Conservation (phyloP, 148 eudicot genomes). For the Vaccinium vitisidaea region DNA sequence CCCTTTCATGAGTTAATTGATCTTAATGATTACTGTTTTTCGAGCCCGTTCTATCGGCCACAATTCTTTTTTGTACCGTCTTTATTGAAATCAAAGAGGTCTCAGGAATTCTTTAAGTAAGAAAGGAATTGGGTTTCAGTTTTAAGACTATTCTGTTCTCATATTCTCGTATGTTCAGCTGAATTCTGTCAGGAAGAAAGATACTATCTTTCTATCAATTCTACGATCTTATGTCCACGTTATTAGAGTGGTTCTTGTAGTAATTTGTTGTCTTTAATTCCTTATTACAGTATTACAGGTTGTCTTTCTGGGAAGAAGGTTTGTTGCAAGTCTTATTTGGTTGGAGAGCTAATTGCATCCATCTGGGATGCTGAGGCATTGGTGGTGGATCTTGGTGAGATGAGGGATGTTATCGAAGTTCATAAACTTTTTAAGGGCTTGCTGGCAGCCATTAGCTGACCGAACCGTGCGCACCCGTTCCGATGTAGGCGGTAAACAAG, state of each 20-base stretch:
- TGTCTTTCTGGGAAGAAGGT: constrained; percentile 13
- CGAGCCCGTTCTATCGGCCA: neutral
- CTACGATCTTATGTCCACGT: constrained; percentile 8
- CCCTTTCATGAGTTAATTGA: neutral
- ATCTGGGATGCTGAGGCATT: constrained; percentile 49
- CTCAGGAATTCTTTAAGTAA: neutral
- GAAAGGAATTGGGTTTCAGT: neutral
- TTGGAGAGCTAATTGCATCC: constrained; percentile 31
- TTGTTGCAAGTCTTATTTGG: constrained; percentile 11
- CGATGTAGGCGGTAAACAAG: constrained; percentile 54
- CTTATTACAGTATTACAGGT: constrained; percentile 2
- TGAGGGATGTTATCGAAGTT: constrained; percentile 71
- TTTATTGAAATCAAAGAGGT: neutral
- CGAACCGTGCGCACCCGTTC: constrained; percentile 36
- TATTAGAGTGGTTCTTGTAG: constrained; percentile 13
- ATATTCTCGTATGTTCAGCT: neutral
- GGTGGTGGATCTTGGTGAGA: constrained; percentile 47
- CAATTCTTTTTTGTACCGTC: no score
- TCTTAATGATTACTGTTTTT: neutral
- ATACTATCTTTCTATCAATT: neutral
- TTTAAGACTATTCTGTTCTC: neutral
- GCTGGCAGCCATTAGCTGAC: constrained; percentile 47
- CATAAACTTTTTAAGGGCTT: constrained; percentile 57
- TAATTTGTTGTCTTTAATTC: constrained; percentile 1
- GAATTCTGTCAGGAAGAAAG: neutral